Evolutionary conservation across 441 rosid species (phyloP).

Genomic region (Sinapis alba): DNA sequence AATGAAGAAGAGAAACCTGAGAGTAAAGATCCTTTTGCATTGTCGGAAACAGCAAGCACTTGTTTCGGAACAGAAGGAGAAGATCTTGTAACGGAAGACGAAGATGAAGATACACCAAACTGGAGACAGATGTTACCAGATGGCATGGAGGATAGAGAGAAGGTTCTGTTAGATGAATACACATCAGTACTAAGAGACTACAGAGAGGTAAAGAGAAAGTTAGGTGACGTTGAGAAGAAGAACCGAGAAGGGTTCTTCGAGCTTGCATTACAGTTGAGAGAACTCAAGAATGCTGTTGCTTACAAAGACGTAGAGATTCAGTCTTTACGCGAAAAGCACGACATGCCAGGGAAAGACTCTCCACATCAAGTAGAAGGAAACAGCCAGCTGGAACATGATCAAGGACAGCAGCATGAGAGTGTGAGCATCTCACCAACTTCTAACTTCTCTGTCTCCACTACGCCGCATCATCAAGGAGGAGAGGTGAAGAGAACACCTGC

Average conservation of each 20-base stretch:
- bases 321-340: constrained; percentile 44
- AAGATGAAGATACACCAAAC: constrained; percentile 52
- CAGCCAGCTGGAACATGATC: constrained; percentile 36
- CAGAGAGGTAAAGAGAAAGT: constrained; percentile 68
- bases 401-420: constrained; percentile 44
- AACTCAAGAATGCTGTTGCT: constrained; percentile 59
- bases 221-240: constrained; percentile 74
- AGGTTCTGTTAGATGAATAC: constrained; percentile 68
- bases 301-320: constrained; percentile 65
- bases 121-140: constrained; percentile 58
- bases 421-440: constrained; percentile 43
- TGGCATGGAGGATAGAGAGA: constrained; percentile 77
- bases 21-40: constrained; percentile 40
- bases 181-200: constrained; percentile 58
- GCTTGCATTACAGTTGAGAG: constrained; percentile 79
- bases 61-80: constrained; percentile 46
- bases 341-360: constrained; percentile 24
- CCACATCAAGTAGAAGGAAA: constrained; percentile 36
- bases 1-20: constrained; percentile 45
- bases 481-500: constrained; percentile 34
- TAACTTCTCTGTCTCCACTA: constrained; percentile 37
- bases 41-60: constrained; percentile 42
- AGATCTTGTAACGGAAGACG: constrained; percentile 46
- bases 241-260: constrained; percentile 82
- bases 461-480: constrained; percentile 45